These are phyloP conservation scores for Endothia cerciana DNA, from an alignment of 2,329 filamentous ascomycete species.

Conservation along the genomic window DNA sequence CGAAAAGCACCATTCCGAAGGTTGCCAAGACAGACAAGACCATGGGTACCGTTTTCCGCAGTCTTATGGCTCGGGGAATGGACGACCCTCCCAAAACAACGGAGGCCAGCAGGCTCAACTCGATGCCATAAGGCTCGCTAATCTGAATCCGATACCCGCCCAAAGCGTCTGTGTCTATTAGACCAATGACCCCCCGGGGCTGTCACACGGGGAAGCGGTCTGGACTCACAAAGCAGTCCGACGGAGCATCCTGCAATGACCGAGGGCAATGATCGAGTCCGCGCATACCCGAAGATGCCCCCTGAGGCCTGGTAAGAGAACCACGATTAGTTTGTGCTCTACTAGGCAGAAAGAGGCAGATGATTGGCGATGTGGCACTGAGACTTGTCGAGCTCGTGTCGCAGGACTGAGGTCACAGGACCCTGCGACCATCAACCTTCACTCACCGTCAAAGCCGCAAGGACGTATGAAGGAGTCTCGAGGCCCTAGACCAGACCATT, in stretches of 20 bases:
- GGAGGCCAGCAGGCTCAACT: conserved; percentile 87
- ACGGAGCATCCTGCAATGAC: conserved; percentile 84
- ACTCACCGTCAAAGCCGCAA: conserved; percentile 28
- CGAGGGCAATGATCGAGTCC: conserved; percentile 84
- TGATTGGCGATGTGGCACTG: not conserved
- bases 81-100: conserved; percentile 81
- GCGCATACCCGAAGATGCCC: conserved; percentile 83
- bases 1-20: conserved; percentile 81
- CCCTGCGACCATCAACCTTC: not conserved
- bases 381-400: not conserved
- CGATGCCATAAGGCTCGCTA: conserved; percentile 78
- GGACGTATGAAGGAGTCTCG: conserved; percentile 27
- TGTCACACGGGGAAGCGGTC: not conserved
- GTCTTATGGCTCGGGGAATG: conserved; percentile 83
- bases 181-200: not conserved
- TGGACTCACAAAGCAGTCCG: conserved; percentile 63
- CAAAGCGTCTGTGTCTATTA: conserved; percentile 62
- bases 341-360: not conserved
- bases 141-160: conserved; percentile 81
- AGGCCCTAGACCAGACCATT: conserved; percentile 20
- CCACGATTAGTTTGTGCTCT: conserved; percentile 8
- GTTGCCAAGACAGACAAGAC: conserved; percentile 77
- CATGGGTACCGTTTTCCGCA: conserved; percentile 81
- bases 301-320: conserved; percentile 64
- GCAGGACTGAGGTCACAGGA: not conserved